These are phyloP conservation scores for Hanseniaspora taiwanica DNA, from an alignment of 805 yeast genomes.

Conservation along the genomic window DNA sequence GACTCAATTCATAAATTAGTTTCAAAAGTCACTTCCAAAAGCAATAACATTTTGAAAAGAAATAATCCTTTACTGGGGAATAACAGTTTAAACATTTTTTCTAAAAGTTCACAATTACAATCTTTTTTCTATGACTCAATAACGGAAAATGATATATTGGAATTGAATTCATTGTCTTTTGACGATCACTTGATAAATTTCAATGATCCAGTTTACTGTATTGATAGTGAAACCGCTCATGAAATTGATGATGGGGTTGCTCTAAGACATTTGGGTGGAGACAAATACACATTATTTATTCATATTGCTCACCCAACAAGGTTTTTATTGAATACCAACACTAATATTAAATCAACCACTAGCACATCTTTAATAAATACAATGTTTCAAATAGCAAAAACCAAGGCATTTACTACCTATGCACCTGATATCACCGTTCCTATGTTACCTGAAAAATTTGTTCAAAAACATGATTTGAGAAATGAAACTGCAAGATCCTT, in stretches of 20 bases:
- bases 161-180: slow-evolving; percentile 23
- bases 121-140: slow-evolving; percentile 22
- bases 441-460: slow-evolving; percentile 54
- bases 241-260: slow-evolving; percentile 94
- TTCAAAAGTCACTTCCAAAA: too few species aligned
- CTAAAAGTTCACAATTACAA: slow-evolving; percentile 31
- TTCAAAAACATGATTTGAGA: slow-evolving; percentile 41
- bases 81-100: slow-evolving; percentile 28
- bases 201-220: slow-evolving; percentile 46
- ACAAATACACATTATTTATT: slow-evolving; percentile 36
- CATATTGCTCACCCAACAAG: slow-evolving; percentile 88
- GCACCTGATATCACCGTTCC: slow-evolving; percentile 51
- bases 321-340: slow-evolving; percentile 28
- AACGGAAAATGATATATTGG: slow-evolving; percentile 5
- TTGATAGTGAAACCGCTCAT: slow-evolving; percentile 66
- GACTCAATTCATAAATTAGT: background rate
- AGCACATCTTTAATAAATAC: slow-evolving; percentile 7
- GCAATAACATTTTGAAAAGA: too few species aligned
- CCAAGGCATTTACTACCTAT: slow-evolving; percentile 54
- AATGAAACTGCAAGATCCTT: slow-evolving; percentile 33
- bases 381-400: slow-evolving; percentile 43
- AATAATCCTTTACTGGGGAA: slow-evolving; percentile 40
- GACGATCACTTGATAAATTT: background rate
- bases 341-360: slow-evolving; percentile 6
- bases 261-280: slow-evolving; percentile 25